A percentile compares a stretch with the other conserved stretches of the same genome.
These are phyloP conservation scores for Histomonas meleagridis DNA, from an alignment of 208 protist genomes.

Conservation along the genomic window DNA sequence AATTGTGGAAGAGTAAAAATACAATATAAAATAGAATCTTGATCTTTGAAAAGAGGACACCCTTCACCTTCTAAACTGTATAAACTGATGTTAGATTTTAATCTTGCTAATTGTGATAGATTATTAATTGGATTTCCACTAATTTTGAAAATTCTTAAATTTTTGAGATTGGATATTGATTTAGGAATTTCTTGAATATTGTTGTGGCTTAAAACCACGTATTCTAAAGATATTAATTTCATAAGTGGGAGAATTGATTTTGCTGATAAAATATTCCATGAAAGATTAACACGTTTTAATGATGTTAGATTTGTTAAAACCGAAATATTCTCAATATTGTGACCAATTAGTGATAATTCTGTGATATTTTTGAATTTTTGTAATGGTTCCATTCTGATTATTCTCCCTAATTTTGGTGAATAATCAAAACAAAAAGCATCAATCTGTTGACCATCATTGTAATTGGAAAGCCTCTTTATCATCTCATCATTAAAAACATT, in stretches of 20 bases:
- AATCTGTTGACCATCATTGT: background rate
- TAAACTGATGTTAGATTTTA: background rate
- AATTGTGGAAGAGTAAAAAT: background rate
- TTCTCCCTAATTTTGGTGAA: background rate
- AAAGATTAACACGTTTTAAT: background rate
- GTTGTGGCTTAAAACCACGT: background rate
- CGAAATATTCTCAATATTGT: background rate
- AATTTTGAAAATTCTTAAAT: background rate
- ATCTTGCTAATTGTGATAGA: background rate
- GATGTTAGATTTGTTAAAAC: background rate
- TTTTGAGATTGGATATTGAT: background rate
- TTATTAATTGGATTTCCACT: background rate
- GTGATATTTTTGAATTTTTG: background rate
- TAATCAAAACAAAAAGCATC: background rate
- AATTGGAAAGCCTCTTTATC: background rate
- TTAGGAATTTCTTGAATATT: background rate
- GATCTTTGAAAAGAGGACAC: background rate
- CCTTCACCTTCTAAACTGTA: background rate
- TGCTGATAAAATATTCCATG: background rate
- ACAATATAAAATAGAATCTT: background rate
- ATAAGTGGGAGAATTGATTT: background rate
- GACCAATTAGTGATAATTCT: background rate
- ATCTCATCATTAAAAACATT: conserved; percentile 13
- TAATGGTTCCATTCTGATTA: background rate
- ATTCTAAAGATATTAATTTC: background rate